Evolutionary conservation across 164 flowering plant species (phyloP), one percentile per base, ranked within the genome.

Genomic region (Pachysandra terminalis): DNA sequence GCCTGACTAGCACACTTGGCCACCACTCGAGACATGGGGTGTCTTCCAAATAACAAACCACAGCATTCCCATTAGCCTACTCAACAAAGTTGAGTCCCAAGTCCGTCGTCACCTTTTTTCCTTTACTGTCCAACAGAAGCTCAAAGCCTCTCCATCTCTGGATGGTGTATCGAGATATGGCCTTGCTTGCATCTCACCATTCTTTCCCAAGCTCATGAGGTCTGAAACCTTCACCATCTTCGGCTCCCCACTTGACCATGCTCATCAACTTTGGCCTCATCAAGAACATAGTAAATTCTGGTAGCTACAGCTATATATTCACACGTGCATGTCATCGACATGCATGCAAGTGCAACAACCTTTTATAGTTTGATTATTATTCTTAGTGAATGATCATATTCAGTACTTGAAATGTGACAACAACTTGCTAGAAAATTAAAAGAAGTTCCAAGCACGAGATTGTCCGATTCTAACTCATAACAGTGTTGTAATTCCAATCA

Each of bases 1-100:
- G 1, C 96, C 98, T 0, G 96, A 93, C 26, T 85, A 90, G 0
- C 83, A 82, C 67, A 80, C 81, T 21, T 90, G 96, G 96, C 74
- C 73, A 17, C 71, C 70, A 3, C 67, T 32, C 1, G 75, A 78
- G 66, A 80, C 81, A 10, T 92, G 96, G 96, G 97, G 98, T 13
- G 90, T 71, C 0, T 91, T 94, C 74, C 98, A 91, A 69, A 72
- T 90, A 54, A 72, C 63, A 0, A 87, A 88, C 76, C 98, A 94
- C 68, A 88, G 90, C 3, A 26, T 91, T 19, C 72, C 90, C 15
- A 37, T 51, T 51, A 17, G 40, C 3, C 77, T 91, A 28, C 77
- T 94, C 2, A 73, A 77, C 2, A 54, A 66, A 58, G 65, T 90
- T 22, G 91, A 89, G 79, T 2, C 62, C 9, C 61, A 74, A 0